Conservation (phyloP, 2,329 filamentous ascomycete genomes). For the Exophiala aquamarina region DNA sequence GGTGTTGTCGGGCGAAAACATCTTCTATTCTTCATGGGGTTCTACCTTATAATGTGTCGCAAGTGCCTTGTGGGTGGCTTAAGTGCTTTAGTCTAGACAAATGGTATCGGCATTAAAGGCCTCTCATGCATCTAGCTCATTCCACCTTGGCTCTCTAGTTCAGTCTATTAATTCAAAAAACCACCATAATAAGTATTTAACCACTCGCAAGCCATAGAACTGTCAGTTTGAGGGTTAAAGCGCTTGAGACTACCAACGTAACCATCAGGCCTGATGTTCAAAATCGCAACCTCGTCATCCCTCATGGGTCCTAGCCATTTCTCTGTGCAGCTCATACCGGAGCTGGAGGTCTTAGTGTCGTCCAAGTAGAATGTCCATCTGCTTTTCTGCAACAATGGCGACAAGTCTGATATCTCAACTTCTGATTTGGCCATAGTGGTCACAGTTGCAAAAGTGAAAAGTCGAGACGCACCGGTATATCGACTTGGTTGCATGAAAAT, state of each 20-base stretch:
- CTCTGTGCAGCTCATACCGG: slow-evolving; percentile 55
- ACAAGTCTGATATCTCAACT: slow-evolving; percentile 67
- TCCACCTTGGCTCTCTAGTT: too few species aligned
- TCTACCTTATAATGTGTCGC: too few species aligned
- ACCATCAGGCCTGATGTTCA: slow-evolving; percentile 71
- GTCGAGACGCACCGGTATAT: slow-evolving; percentile 66
- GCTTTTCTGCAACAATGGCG: slow-evolving; percentile 61
- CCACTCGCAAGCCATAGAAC: slow-evolving; percentile 44
- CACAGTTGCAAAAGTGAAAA: slow-evolving; percentile 69
- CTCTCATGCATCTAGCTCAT: too few species aligned
- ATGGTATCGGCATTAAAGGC: too few species aligned
- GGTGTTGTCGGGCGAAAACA: too few species aligned
- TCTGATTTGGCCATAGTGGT: slow-evolving; percentile 63
- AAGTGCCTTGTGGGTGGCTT: too few species aligned
- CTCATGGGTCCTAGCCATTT: slow-evolving; percentile 67
- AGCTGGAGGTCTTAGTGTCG: slow-evolving; percentile 59
- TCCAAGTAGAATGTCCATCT: slow-evolving; percentile 74
- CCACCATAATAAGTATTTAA: slow-evolving; percentile 53
- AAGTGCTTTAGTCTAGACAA: too few species aligned
- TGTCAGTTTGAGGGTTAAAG: slow-evolving; percentile 35
- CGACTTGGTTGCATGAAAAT: slow-evolving; percentile 66
- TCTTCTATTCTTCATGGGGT: too few species aligned
- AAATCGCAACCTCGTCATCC: slow-evolving; percentile 59
- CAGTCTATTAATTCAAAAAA: slow-evolving; percentile 37
- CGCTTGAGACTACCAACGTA: slow-evolving; percentile 66